phyloP scores from a whole-genome alignment of 805 yeast species.

The Maudiozyma serrabonitensis region DNA sequence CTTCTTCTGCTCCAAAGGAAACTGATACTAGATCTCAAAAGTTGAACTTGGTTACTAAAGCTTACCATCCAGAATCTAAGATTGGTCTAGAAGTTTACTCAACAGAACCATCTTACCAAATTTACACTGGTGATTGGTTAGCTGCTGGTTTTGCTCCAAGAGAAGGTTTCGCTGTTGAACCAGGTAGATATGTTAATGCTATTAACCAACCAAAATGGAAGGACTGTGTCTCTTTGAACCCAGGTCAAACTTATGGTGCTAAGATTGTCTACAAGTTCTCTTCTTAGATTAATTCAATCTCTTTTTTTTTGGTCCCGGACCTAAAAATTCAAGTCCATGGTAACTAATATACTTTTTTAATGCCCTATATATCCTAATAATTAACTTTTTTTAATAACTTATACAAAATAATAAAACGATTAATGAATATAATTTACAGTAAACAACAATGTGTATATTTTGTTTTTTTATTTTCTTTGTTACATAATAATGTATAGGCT shows the following conservation, averaged over 20 bases:
- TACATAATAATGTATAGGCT: too few species aligned
- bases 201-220: slow-evolving; percentile 39
- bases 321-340: too few species aligned
- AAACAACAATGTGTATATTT: too few species aligned
- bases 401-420: too few species aligned
- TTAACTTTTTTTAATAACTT: too few species aligned
- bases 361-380: too few species aligned
- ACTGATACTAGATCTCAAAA: slow-evolving; percentile 32
- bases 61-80: slow-evolving; percentile 37
- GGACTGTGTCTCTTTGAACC: slow-evolving; percentile 37
- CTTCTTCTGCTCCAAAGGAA: slow-evolving; percentile 10
- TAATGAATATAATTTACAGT: too few species aligned
- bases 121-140: slow-evolving; percentile 51
- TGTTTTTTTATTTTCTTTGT: too few species aligned
- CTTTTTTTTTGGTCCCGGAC: too few species aligned
- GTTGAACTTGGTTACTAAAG: slow-evolving; percentile 33
- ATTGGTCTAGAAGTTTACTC: slow-evolving; percentile 36
- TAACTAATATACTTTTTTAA: too few species aligned
- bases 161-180: slow-evolving; percentile 55
- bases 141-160: slow-evolving; percentile 31
- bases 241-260: slow-evolving; percentile 47
- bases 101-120: slow-evolving; percentile 60
- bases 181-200: slow-evolving; percentile 50
- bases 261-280: slow-evolving; percentile 24
- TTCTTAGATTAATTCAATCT: background rate